Evolutionary conservation across 1,284 basidiomycete genomes (phyloP).

Genomic region (Austroboletus novae-zelandiae): DNA sequence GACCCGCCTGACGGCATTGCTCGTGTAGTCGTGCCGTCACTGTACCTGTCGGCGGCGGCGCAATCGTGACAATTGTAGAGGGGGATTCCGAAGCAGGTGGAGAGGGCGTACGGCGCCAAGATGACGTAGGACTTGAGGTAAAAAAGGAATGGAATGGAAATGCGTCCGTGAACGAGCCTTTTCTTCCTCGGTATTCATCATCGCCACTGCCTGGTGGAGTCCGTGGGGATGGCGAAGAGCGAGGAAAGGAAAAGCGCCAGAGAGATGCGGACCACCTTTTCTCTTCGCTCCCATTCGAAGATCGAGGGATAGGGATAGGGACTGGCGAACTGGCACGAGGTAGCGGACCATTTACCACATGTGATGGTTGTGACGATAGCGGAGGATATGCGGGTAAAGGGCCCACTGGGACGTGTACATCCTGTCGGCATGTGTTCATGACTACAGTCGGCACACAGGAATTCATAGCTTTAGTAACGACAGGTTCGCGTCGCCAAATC

Average conservation of each 20-base stretch:
- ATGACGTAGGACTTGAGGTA: slow-evolving; percentile 30
- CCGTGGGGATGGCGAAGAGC: slow-evolving; percentile 33
- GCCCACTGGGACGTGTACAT: slow-evolving; percentile 11
- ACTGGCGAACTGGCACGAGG: slow-evolving; percentile 31
- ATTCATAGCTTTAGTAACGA: slow-evolving; percentile 26
- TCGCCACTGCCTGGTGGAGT: slow-evolving; percentile 20
- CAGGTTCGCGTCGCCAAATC: slow-evolving; percentile 32
- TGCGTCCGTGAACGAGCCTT: slow-evolving; percentile 39
- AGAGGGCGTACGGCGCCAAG: slow-evolving; percentile 34
- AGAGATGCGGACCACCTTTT: slow-evolving; percentile 41
- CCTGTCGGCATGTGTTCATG: slow-evolving; percentile 29
- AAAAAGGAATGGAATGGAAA: slow-evolving; percentile 44
- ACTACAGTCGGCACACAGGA: slow-evolving; percentile 28
- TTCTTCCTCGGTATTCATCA: slow-evolving; percentile 27
- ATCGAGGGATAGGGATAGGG: slow-evolving; percentile 35
- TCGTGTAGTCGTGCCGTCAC: slow-evolving; percentile 21
- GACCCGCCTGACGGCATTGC: slow-evolving; percentile 38
- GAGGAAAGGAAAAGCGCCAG: slow-evolving; percentile 44
- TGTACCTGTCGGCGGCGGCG: slow-evolving; percentile 6
- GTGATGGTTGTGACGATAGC: slow-evolving; percentile 11
- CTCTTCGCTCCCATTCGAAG: slow-evolving; percentile 32
- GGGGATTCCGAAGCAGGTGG: slow-evolving; percentile 27
- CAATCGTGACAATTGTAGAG: slow-evolving; percentile 6
- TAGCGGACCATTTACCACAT: slow-evolving; percentile 12
- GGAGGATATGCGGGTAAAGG: slow-evolving; percentile 10